phyloP scores from a whole-genome alignment of 192 early-diverging fungal species.

The Cetraspora pellucida region DNA sequence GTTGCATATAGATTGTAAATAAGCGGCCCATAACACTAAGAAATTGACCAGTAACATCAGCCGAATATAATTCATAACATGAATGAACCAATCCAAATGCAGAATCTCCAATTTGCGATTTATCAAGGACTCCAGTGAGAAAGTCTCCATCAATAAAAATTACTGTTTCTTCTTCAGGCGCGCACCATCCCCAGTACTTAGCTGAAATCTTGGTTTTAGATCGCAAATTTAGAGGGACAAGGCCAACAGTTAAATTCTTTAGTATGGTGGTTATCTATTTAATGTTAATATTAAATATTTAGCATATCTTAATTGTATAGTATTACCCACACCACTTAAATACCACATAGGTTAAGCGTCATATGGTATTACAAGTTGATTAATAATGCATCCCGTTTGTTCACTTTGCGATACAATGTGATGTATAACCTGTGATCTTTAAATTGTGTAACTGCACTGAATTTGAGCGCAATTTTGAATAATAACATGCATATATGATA shows the following conservation, averaged over 20 bases:
- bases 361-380: too few species aligned
- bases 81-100: constrained; percentile 93
- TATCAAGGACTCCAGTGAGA: constrained; percentile 92
- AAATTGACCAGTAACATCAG: constrained; percentile 84
- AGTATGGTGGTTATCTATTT: constrained; percentile 82
- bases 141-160: constrained; percentile 87
- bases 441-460: too few species aligned
- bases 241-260: constrained; percentile 82
- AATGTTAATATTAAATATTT: constrained; percentile 6
- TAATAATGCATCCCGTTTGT: too few species aligned
- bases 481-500: constrained; percentile 9
- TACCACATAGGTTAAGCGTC: too few species aligned
- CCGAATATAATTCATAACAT: constrained; percentile 93
- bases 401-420: too few species aligned
- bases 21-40: constrained; percentile 88
- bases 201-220: constrained; percentile 86
- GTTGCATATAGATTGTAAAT: constrained; percentile 88
- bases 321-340: neutral
- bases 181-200: constrained; percentile 81
- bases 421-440: too few species aligned
- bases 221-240: constrained; percentile 79
- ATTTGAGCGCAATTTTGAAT: neutral
- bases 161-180: constrained; percentile 82
- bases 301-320: neutral
- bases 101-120: constrained; percentile 94